A percentile compares a stretch with the other conserved stretches of the same genome.
These are phyloP conservation scores for Gentiana dahurica DNA, from an alignment of 257 asterid species.

Conservation along the genomic window DNA sequence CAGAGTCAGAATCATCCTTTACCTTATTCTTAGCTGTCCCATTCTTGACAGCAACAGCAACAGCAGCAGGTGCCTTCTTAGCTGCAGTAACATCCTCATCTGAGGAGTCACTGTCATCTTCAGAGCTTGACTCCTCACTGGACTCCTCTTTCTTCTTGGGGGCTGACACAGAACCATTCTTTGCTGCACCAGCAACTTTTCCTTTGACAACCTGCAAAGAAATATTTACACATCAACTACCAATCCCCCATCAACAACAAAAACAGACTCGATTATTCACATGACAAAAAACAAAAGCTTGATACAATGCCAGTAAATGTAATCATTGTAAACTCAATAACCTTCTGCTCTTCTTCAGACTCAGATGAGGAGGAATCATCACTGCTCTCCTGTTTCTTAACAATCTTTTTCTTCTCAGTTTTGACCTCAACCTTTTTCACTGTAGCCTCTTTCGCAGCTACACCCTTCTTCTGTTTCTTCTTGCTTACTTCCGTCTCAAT, in stretches of 20 bases:
- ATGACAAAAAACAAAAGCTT: background rate
- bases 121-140: conserved; percentile 1
- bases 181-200: conserved; percentile 11
- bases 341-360: conserved; percentile 26
- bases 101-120: conserved; percentile 13
- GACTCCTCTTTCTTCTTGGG: conserved; percentile 11
- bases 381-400: conserved; percentile 20
- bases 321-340: background rate
- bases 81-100: conserved; percentile 10
- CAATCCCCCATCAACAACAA: too few species aligned
- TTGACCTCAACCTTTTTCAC: conserved; percentile 24
- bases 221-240: background rate
- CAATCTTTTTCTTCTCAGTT: conserved; percentile 24
- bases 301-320: background rate
- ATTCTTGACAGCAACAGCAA: conserved; percentile 8
- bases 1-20: conserved; percentile 32
- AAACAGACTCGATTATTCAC: too few species aligned
- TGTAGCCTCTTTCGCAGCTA: conserved; percentile 14
- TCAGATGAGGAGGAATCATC: conserved; percentile 24
- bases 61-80: conserved; percentile 12
- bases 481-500: conserved; percentile 21
- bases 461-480: conserved; percentile 32
- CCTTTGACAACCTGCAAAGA: conserved; percentile 8
- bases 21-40: conserved; percentile 9
- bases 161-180: conserved; percentile 2